Evolutionary conservation across 2,329 filamentous ascomycete genomes (phyloP).

Genomic region (Botrytis aclada): DNA sequence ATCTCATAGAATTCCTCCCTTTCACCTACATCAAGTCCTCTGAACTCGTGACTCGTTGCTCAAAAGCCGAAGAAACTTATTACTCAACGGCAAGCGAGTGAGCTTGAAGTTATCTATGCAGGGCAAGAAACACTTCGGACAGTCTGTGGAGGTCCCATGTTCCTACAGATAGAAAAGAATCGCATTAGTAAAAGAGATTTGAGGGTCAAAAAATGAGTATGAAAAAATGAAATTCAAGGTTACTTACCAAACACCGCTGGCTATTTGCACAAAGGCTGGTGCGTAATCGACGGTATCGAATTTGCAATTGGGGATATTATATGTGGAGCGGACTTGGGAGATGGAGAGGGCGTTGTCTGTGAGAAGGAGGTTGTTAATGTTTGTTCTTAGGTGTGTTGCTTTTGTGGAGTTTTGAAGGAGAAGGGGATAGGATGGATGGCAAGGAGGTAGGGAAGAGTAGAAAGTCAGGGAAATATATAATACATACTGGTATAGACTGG

Average conservation of each 20-base stretch:
- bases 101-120: neutral
- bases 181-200: neutral
- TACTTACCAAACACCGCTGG: constrained; percentile 22
- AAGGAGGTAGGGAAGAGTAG: neutral
- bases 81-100: no score
- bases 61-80: neutral
- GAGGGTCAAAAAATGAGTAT: neutral
- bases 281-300: constrained; percentile 26
- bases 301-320: constrained; percentile 24
- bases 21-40: neutral
- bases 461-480: neutral
- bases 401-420: neutral
- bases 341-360: constrained; percentile 32
- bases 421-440: fast-evolving
- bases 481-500: constrained; percentile 26
- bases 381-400: no score
- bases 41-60: neutral
- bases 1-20: neutral
- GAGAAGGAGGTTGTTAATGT: neutral
- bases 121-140: constrained; percentile 27
- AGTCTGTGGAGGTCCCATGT: constrained; percentile 32
- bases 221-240: no score
- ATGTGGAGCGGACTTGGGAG: constrained; percentile 28
- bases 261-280: constrained; percentile 23
- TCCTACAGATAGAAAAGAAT: neutral